These are phyloP conservation scores for Mariannaea elegans DNA, from an alignment of 2,329 filamentous ascomycete species.

Conservation along the genomic window DNA sequence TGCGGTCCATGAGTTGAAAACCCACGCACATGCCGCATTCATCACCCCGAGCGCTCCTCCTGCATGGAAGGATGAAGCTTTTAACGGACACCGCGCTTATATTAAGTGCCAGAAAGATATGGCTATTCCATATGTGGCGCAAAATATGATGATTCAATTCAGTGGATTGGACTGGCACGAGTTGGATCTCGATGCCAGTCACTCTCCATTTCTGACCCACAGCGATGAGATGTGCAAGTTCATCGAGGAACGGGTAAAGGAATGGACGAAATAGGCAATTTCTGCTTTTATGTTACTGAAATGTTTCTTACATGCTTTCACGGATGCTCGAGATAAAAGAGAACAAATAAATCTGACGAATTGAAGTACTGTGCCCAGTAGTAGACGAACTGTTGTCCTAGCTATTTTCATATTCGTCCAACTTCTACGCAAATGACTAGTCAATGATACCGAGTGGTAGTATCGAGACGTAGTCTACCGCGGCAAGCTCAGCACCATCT, in stretches of 20 bases:
- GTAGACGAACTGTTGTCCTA: too few relatives aligned
- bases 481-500: conserved; percentile 69
- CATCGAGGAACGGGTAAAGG: conserved; percentile 6
- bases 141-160: conserved; percentile 11
- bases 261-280: not conserved
- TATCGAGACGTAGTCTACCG: conserved; percentile 72
- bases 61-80: conserved; percentile 22
- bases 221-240: conserved; percentile 1
- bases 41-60: conserved; percentile 3
- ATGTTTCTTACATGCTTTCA: not conserved
- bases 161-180: conserved; percentile 10
- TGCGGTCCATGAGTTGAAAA: conserved; percentile 2
- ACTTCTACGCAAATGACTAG: too few relatives aligned
- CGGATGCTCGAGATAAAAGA: not conserved
- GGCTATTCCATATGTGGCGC: conserved; percentile 7
- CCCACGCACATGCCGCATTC: conserved; percentile 7
- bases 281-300: not conserved
- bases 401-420: too few relatives aligned
- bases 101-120: conserved; percentile 18
- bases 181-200: conserved; percentile 18
- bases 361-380: too few relatives aligned
- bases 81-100: conserved; percentile 20
- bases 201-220: conserved; percentile 22
- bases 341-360: too few relatives aligned
- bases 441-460: conserved; percentile 52